Conservation (phyloP, 176 grass and related monocot genomes). For the Aegilops bicornis region DNA sequence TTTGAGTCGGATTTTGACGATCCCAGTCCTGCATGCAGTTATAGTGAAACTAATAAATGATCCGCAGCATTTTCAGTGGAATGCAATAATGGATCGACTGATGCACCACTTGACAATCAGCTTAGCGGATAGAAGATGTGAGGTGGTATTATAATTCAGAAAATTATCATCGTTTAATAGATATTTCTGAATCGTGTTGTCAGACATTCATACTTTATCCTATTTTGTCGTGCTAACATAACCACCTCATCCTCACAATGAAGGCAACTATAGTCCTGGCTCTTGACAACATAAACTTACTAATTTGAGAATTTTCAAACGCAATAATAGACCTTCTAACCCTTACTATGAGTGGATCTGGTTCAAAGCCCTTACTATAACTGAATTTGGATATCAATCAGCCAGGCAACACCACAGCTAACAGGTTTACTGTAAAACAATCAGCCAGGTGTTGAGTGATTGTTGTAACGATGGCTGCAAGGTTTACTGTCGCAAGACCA, state of each 20-base stretch:
- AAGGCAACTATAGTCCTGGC: neutral
- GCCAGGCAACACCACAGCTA: neutral
- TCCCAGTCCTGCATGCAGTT: constrained; percentile 82
- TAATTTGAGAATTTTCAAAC: neutral
- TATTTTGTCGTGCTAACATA: neutral
- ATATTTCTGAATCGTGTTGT: neutral
- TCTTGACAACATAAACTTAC: neutral
- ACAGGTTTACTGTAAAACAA: neutral
- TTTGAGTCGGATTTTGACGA: constrained; percentile 84
- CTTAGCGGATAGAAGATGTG: neutral
- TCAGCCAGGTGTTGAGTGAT: neutral
- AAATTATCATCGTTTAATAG: neutral
- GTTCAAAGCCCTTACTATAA: neutral
- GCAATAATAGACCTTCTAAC: neutral
- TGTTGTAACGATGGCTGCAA: neutral
- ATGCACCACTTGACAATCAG: constrained; percentile 6
- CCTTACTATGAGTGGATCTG: neutral
- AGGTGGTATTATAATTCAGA: neutral
- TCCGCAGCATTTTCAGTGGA: neutral
- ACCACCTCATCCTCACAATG: neutral
- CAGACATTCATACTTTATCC: neutral
- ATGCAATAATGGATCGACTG: neutral
- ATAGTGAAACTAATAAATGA: constrained; percentile 5
- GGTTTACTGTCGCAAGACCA: neutral
- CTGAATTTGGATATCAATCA: neutral